Evolutionary conservation across 2,329 filamentous ascomycete genomes (phyloP).

Genomic region (Pseudogymnoascus pannorum): DNA sequence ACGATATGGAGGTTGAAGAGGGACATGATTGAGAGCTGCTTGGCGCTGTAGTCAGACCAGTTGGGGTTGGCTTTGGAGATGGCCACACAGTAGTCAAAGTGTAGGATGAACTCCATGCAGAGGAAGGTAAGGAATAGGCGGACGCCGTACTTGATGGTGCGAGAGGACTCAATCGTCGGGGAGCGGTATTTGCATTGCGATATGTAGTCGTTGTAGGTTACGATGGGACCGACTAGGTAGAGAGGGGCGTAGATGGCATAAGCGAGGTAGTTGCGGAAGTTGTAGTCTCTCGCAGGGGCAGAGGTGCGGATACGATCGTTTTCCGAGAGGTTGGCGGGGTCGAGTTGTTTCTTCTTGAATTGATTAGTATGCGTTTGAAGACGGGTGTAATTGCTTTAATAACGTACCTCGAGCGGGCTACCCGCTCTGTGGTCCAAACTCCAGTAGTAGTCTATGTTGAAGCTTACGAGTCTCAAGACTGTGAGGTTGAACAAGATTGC

Average conservation of each 20-base stretch:
- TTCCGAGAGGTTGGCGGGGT: slow-evolving; percentile 80
- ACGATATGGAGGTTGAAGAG: slow-evolving; percentile 97
- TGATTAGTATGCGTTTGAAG: slow-evolving; percentile 45
- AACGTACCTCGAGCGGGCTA: slow-evolving; percentile 73
- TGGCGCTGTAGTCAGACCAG: slow-evolving; percentile 78
- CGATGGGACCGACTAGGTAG: slow-evolving; percentile 84
- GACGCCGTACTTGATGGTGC: slow-evolving; percentile 73
- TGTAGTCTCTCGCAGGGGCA: slow-evolving; percentile 63
- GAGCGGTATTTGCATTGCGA: slow-evolving; percentile 71
- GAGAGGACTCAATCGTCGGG: slow-evolving; percentile 59
- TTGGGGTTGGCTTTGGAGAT: slow-evolving; percentile 74
- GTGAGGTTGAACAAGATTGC: slow-evolving; percentile 98
- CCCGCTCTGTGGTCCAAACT: slow-evolving; percentile 56
- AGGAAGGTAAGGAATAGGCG: slow-evolving; percentile 76
- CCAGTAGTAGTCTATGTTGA: slow-evolving; percentile 97
- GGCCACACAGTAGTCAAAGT: slow-evolving; percentile 89
- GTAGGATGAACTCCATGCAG: slow-evolving; percentile 83
- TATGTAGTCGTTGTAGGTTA: slow-evolving; percentile 98
- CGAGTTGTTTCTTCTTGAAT: slow-evolving; percentile 93
- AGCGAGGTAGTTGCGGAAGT: slow-evolving; percentile 78
- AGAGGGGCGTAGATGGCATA: slow-evolving; percentile 89
- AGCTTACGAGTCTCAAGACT: slow-evolving; percentile 85
- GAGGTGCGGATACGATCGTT: slow-evolving; percentile 75
- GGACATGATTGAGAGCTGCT: slow-evolving; percentile 81
- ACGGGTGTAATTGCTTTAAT: neutral